Evolutionary conservation across 2,329 filamentous ascomycete genomes (phyloP).

Genomic region (Ophiostoma ulmi): DNA sequence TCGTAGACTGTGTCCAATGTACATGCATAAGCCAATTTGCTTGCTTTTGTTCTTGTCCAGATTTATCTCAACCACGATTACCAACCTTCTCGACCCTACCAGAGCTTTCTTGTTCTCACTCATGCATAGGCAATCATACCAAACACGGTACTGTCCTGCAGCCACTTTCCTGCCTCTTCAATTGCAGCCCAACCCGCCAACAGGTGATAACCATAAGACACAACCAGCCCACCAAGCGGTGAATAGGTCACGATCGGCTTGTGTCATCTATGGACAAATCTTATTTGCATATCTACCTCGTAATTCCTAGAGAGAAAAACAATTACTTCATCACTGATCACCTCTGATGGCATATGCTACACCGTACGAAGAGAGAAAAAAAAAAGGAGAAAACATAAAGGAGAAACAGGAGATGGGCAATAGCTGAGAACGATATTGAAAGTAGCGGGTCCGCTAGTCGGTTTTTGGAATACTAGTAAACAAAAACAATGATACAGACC

Average conservation of each 20-base stretch:
- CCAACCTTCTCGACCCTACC: background rate
- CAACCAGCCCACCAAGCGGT: conserved; percentile 8
- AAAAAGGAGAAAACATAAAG: background rate
- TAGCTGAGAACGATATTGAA: conserved; percentile 21
- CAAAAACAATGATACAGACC: conserved; percentile 19
- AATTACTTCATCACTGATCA: background rate
- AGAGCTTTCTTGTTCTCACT: background rate
- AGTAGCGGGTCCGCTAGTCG: conserved; percentile 19
- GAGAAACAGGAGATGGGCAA: conserved; percentile 13
- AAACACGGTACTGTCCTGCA: background rate
- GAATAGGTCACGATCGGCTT: background rate
- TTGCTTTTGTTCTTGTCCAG: background rate
- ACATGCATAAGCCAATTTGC: too few species aligned
- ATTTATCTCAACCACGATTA: background rate
- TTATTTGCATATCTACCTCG: background rate
- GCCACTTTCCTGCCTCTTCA: conserved; percentile 14
- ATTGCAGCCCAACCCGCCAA: conserved; percentile 21
- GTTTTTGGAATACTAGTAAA: conserved; percentile 30
- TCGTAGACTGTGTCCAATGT: background rate
- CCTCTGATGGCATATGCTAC: background rate
- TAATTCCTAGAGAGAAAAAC: background rate
- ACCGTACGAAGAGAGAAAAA: background rate
- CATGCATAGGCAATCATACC: background rate
- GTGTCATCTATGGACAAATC: background rate
- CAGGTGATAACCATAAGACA: background rate